phyloP scores from a whole-genome alignment of 2,329 filamentous ascomycete genomes.

The Fusarium sp. region DNA sequence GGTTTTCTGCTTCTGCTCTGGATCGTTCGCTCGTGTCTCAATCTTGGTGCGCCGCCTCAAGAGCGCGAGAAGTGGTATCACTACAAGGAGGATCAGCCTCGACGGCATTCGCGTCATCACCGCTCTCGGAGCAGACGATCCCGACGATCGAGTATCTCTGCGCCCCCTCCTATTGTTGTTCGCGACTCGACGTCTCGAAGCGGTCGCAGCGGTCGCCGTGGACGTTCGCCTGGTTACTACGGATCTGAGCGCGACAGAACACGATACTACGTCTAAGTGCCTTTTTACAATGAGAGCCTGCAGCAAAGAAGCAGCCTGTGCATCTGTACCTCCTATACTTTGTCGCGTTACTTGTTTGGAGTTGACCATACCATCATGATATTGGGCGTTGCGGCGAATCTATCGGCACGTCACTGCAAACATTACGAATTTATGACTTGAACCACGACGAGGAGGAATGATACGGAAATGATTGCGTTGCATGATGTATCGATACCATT shows the following conservation, averaged over 20 bases:
- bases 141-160: constrained; percentile 40
- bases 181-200: constrained; percentile 35
- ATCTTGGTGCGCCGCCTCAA: constrained; percentile 51
- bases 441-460: neutral
- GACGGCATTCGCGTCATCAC: constrained; percentile 33
- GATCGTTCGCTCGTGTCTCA: constrained; percentile 57
- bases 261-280: constrained; percentile 28
- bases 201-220: constrained; percentile 30
- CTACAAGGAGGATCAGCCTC: constrained; percentile 39
- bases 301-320: neutral
- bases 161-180: constrained; percentile 39
- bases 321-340: neutral
- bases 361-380: neutral
- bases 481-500: neutral
- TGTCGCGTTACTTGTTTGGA: neutral
- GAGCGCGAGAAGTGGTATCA: constrained; percentile 48
- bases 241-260: constrained; percentile 29
- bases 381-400: neutral
- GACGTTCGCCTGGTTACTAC: constrained; percentile 26
- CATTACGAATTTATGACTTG: constrained; percentile 25
- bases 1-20: constrained; percentile 54
- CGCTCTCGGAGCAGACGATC: constrained; percentile 37
- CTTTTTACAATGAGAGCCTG: neutral
- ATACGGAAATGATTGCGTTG: neutral
- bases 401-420: neutral